Conservation (phyloP, 768 basidiomycete species). For the Termitomyces sp. region DNA sequence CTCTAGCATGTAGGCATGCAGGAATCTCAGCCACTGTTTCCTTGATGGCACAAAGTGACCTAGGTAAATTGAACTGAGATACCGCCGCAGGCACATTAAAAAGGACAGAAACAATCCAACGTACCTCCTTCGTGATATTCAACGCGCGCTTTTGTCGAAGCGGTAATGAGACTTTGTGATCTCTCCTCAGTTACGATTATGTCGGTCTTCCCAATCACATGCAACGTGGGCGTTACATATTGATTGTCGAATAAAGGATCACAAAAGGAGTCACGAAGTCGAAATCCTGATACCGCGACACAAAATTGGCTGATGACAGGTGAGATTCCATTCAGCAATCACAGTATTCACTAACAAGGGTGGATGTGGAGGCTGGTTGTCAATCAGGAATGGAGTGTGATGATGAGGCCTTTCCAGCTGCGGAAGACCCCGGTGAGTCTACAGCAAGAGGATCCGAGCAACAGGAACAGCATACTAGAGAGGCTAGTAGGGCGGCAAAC, state of each 20-base stretch:
- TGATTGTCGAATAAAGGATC: constrained; percentile 44
- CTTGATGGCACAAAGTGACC: constrained; percentile 86
- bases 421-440: neutral
- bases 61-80: constrained; percentile 19
- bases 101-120: constrained; percentile 18
- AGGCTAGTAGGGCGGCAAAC: constrained; percentile 66
- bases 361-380: constrained; percentile 68
- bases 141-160: constrained; percentile 55
- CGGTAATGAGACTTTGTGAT: constrained; percentile 49
- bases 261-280: constrained; percentile 43
- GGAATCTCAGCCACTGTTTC: constrained; percentile 70
- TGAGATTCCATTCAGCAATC: constrained; percentile 1
- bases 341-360: constrained; percentile 51
- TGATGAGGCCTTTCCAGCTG: constrained; percentile 39
- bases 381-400: constrained; percentile 57
- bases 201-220: constrained; percentile 75
- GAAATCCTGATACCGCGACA: constrained; percentile 73
- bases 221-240: constrained; percentile 71
- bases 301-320: constrained; percentile 56
- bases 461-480: constrained; percentile 46
- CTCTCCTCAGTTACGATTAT: constrained; percentile 72
- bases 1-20: constrained; percentile 60
- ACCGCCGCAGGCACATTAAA: neutral
- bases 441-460: constrained; percentile 4
- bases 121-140: constrained; percentile 79